These are phyloP conservation scores for Phellopilus nigrolimitatus DNA, from an alignment of 1,284 basidiomycete species.

Conservation along the genomic window DNA sequence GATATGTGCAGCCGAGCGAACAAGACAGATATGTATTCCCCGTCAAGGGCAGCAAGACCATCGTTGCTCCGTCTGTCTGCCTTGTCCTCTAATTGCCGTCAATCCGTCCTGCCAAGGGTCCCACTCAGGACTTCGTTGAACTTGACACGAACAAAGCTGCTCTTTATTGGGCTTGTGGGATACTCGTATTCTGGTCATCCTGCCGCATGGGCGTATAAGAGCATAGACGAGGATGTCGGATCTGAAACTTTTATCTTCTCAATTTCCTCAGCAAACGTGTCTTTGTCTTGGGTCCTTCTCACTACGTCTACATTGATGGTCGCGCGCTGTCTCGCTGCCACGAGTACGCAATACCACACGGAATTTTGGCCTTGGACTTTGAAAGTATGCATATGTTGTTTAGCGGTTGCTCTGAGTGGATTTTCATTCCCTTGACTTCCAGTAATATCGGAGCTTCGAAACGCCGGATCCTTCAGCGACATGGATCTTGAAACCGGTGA, in stretches of 20 bases:
- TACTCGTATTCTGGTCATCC: constrained; percentile 92
- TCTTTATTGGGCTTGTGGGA: constrained; percentile 77
- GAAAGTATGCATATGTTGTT: constrained; percentile 73
- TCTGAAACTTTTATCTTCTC: too few relatives aligned
- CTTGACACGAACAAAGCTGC: constrained; percentile 20
- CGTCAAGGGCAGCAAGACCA: too few relatives aligned
- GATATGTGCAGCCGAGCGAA: constrained; percentile 46
- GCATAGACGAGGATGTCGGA: constrained; percentile 56
- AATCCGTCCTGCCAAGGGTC: too few relatives aligned
- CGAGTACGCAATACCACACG: constrained; percentile 83
- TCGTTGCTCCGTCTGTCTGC: too few relatives aligned
- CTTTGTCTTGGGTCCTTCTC: constrained; percentile 94
- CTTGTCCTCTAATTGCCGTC: too few relatives aligned
- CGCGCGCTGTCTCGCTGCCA: constrained; percentile 81
- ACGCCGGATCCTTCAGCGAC: constrained; percentile 66
- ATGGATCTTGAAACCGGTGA: constrained; percentile 76
- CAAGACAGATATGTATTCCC: constrained; percentile 44
- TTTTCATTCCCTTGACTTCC: too few relatives aligned
- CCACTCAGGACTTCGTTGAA: too few relatives aligned
- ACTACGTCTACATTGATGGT: constrained; percentile 84
- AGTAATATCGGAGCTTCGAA: too few relatives aligned
- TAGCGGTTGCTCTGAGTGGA: too few relatives aligned
- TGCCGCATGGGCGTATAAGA: constrained; percentile 94
- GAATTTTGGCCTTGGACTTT: constrained; percentile 73
- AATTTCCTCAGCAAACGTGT: constrained; percentile 74